phyloP scores from a whole-genome alignment of 768 basidiomycete species.

The Lactarius psammicola region DNA sequence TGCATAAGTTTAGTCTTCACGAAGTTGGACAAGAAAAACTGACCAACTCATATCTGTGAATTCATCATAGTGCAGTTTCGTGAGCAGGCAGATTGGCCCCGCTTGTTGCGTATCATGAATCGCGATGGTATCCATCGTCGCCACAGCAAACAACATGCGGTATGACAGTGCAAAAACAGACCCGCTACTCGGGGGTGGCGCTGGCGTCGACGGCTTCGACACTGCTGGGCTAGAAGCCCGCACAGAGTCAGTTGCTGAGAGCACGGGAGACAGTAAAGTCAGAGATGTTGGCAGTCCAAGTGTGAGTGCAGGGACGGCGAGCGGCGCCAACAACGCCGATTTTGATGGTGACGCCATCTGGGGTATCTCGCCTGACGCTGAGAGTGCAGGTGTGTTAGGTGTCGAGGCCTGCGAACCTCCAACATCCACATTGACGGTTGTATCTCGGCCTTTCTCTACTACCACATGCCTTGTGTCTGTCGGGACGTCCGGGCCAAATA shows the following conservation, averaged over 20 bases:
- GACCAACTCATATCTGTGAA: conserved; percentile 97
- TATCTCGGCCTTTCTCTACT: conserved; percentile 64
- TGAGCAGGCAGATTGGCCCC: conserved; percentile 85
- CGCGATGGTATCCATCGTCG: conserved; percentile 92
- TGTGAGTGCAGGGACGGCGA: conserved; percentile 22
- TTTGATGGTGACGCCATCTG: conserved; percentile 27
- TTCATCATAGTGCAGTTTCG: conserved; percentile 94
- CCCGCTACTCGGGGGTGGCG: conserved; percentile 42
- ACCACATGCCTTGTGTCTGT: conserved; percentile 55
- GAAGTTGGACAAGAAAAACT: conserved; percentile 34
- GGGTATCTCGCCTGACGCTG: conserved; percentile 22
- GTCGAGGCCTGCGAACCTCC: conserved; percentile 24
- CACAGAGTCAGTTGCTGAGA: conserved; percentile 48
- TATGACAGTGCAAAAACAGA: conserved; percentile 90
- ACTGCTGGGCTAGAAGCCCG: conserved; percentile 33
- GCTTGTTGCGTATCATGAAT: conserved; percentile 98
- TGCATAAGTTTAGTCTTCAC: background rate
- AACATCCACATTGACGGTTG: conserved; percentile 57
- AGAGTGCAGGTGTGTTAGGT: conserved; percentile 22
- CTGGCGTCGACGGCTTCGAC: conserved; percentile 55
- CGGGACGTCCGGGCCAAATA: conserved; percentile 38
- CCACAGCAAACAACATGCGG: conserved; percentile 91
- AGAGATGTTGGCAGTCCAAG: conserved; percentile 13
- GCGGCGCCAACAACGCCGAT: conserved; percentile 28
- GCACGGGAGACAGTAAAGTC: conserved; percentile 48